Conservation (phyloP, 2,329 filamentous ascomycete species). For the Exophiala aquamarina region DNA sequence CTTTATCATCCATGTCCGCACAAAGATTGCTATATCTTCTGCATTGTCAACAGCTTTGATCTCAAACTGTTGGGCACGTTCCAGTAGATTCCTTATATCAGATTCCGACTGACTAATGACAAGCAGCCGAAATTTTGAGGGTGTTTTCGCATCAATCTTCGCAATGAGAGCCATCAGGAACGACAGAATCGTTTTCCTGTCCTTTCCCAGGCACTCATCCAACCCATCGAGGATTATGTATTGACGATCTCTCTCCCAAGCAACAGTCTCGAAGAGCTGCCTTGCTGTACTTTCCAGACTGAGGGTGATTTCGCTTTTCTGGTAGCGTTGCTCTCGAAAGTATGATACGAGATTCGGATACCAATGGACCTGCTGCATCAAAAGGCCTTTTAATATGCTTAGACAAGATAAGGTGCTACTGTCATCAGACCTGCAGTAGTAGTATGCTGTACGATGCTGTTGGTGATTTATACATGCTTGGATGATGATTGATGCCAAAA, state of each 20-base stretch:
- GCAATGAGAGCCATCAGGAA: constrained; percentile 32
- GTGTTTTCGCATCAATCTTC: constrained; percentile 25
- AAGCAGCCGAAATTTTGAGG: constrained; percentile 32
- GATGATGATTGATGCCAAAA: constrained; percentile 42
- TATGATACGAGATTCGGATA: constrained; percentile 32
- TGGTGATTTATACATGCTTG: constrained; percentile 30
- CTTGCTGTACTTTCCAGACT: constrained; percentile 27
- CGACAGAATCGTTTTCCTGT: constrained; percentile 31
- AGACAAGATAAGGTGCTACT: constrained; percentile 30
- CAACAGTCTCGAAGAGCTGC: constrained; percentile 34
- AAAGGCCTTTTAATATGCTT: constrained; percentile 34
- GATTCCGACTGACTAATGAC: constrained; percentile 35
- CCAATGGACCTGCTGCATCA: constrained; percentile 34
- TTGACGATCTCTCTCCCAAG: constrained; percentile 27
- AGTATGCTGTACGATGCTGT: constrained; percentile 35
- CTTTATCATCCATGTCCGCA: constrained; percentile 24
- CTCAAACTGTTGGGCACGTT: constrained; percentile 25
- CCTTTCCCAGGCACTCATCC: constrained; percentile 40
- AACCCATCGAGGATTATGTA: constrained; percentile 47
- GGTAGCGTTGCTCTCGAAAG: constrained; percentile 32
- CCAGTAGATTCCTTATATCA: constrained; percentile 31
- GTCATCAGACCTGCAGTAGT: constrained; percentile 43
- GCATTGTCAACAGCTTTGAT: constrained; percentile 28
- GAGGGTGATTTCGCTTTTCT: constrained; percentile 31
- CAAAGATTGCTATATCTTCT: constrained; percentile 33